These are phyloP conservation scores for Saprolegnia diclina DNA, from an alignment of 352 stramenopile species.

Conservation along the genomic window DNA sequence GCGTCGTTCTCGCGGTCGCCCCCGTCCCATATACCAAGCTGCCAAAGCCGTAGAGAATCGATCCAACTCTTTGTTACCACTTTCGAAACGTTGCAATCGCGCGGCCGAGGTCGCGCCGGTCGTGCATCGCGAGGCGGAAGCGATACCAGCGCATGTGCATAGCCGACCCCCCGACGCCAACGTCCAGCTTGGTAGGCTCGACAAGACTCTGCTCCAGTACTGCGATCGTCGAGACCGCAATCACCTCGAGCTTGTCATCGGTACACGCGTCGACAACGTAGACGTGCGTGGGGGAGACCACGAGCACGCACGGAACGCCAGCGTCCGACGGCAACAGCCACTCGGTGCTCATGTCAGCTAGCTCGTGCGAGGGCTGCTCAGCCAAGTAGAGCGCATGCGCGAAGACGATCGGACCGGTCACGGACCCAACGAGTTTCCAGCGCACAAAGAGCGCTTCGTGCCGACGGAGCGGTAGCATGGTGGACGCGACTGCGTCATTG, in stretches of 20 bases:
- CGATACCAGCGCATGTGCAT: constrained; percentile 46
- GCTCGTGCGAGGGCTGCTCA: constrained; percentile 28
- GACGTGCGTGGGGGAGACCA: constrained; percentile 42
- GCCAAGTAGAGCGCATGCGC: constrained; percentile 58
- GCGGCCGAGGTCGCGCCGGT: constrained; percentile 44
- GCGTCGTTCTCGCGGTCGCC: neutral
- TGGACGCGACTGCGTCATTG: constrained; percentile 30
- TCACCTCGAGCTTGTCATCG: constrained; percentile 42
- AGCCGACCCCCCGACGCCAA: constrained; percentile 36
- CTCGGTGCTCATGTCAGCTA: constrained; percentile 29
- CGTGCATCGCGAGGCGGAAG: constrained; percentile 44
- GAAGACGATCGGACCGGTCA: constrained; percentile 45
- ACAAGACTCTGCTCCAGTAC: constrained; percentile 64
- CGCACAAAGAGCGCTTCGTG: constrained; percentile 56
- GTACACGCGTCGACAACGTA: constrained; percentile 47
- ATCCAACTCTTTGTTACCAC: constrained; percentile 2
- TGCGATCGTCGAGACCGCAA: constrained; percentile 44
- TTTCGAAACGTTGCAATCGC: constrained; percentile 1
- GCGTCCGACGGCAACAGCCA: constrained; percentile 38
- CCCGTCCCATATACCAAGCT: constrained; percentile 4
- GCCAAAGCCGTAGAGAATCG: neutral
- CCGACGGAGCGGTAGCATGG: constrained; percentile 42
- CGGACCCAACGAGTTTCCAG: constrained; percentile 67
- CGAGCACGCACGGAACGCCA: constrained; percentile 33
- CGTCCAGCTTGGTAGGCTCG: constrained; percentile 53